Evolutionary conservation across 495 filamentous ascomycete genomes (phyloP).

Genomic region (Opeltia flavorubescens): DNA sequence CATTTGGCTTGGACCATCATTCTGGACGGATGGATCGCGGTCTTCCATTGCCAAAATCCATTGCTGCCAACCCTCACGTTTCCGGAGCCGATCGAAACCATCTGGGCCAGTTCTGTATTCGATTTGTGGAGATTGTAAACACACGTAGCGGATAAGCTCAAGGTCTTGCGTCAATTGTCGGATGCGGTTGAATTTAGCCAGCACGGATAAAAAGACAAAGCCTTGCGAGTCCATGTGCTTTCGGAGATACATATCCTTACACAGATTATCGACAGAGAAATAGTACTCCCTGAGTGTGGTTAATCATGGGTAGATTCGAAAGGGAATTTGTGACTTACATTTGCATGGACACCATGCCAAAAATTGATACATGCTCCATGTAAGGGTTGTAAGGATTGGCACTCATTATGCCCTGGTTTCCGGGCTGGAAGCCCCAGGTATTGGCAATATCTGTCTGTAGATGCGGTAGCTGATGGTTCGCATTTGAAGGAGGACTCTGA

Average conservation of each 20-base stretch:
- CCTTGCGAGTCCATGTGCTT: slow-evolving; percentile 89
- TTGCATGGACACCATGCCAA: slow-evolving; percentile 51
- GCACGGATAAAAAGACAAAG: slow-evolving; percentile 64
- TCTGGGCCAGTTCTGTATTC: slow-evolving; percentile 59
- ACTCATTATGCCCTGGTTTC: slow-evolving; percentile 44
- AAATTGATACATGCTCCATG: slow-evolving; percentile 39
- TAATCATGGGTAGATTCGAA: slow-evolving; percentile 6
- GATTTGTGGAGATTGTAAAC: slow-evolving; percentile 51
- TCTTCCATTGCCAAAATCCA: slow-evolving; percentile 57
- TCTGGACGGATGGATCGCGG: slow-evolving; percentile 46
- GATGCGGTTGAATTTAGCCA: slow-evolving; percentile 76
- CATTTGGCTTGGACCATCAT: slow-evolving; percentile 35
- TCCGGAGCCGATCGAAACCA: slow-evolving; percentile 65
- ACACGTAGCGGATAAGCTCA: slow-evolving; percentile 59
- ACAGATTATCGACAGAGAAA: slow-evolving; percentile 90
- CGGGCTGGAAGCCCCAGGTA: slow-evolving; percentile 35
- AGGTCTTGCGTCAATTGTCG: slow-evolving; percentile 57
- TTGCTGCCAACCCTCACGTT: slow-evolving; percentile 59
- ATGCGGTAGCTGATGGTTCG: slow-evolving; percentile 5
- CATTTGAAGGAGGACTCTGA: slow-evolving; percentile 6
- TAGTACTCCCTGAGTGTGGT: slow-evolving; percentile 61
- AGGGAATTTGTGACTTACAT: slow-evolving; percentile 31
- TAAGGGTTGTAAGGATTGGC: slow-evolving; percentile 49
- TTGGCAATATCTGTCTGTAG: slow-evolving; percentile 21
- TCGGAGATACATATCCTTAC: slow-evolving; percentile 83